Base-by-base conservation (phyloP, 148 eudicot genomes). In the Linanthus parryae region DNA sequence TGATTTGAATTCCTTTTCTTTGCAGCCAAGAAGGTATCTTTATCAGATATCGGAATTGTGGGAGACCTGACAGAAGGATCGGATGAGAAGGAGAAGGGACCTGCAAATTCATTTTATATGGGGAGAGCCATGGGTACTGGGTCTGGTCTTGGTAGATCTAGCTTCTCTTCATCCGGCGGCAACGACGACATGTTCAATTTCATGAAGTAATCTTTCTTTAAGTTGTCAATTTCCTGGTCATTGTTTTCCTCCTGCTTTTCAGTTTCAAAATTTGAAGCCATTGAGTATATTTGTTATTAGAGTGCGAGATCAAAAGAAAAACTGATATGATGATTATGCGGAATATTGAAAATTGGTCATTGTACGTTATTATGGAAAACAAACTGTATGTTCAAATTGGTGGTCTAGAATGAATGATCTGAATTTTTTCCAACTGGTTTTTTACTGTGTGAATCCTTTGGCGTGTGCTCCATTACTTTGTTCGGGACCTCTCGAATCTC, bases 21-120 rank as follows among this genome's bases (percentile, higher is more conserved):
- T 71, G 77, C 96, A 92, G 99, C 99, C 43, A 82, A 82, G 74
- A 92, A 92, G 85, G 91, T 75, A 23, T 75, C 80, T 51, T 75
- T 84, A 35, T 76, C 88, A 34, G 95, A 78, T 61, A 72, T 92
- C 15, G 95, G 96, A 26, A 70, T 88, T 20, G 82, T 92, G 30
- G 95, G 98, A 38, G 94, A 78, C 31, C 44, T 88, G 44, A 73
- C 67, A 16, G 95, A 74, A 52, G 80, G 66, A 45, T 54, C 70
- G 22, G 88, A 84, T 35, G 94, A 77, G 33, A 84, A 58, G 55
- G 84, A 75, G 40, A 84, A 75, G 76, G 83, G 80, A 20, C 73
- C 78, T 3, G 27, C 78, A 43, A 58, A 84, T 69, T 61, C 84
- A 24, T 75, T 68, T 33, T 54, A 73, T 71, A 88, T 78, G 88